Evolutionary conservation across 2,329 filamentous ascomycete species (phyloP).

Genomic region (Cordyceps sp.): DNA sequence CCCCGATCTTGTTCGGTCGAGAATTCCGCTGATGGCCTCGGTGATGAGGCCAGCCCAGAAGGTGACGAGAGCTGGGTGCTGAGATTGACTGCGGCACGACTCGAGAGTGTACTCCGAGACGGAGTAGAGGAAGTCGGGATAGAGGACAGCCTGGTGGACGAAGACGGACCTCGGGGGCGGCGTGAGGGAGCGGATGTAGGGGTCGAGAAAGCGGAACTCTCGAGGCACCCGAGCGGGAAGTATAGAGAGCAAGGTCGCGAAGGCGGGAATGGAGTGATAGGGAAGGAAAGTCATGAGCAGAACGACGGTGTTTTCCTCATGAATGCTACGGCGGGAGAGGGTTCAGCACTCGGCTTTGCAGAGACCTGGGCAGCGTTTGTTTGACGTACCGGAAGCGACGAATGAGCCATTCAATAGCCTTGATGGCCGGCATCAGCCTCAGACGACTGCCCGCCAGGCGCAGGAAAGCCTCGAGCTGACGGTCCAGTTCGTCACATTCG

Average conservation of each 20-base stretch:
- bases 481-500: constrained; percentile 72
- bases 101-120: constrained; percentile 68
- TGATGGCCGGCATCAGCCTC: constrained; percentile 72
- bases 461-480: constrained; percentile 66
- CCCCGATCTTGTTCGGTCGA: constrained; percentile 64
- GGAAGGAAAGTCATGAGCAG: constrained; percentile 79
- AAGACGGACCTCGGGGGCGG: constrained; percentile 66
- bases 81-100: constrained; percentile 52
- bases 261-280: constrained; percentile 75
- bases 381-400: constrained; percentile 62
- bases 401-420: constrained; percentile 88
- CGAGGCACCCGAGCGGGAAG: constrained; percentile 58
- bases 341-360: background rate
- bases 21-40: constrained; percentile 67
- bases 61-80: constrained; percentile 62
- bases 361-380: background rate
- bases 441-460: constrained; percentile 61
- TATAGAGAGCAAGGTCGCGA: constrained; percentile 74
- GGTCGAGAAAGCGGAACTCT: constrained; percentile 69
- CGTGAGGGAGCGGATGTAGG: constrained; percentile 66
- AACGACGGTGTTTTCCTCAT: constrained; percentile 72
- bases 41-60: constrained; percentile 88
- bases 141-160: constrained; percentile 69
- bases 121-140: constrained; percentile 55
- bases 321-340: constrained; percentile 47